Evolutionary conservation across 2,329 filamentous ascomycete genomes (phyloP).

Genomic region (Kalmusia sp.): DNA sequence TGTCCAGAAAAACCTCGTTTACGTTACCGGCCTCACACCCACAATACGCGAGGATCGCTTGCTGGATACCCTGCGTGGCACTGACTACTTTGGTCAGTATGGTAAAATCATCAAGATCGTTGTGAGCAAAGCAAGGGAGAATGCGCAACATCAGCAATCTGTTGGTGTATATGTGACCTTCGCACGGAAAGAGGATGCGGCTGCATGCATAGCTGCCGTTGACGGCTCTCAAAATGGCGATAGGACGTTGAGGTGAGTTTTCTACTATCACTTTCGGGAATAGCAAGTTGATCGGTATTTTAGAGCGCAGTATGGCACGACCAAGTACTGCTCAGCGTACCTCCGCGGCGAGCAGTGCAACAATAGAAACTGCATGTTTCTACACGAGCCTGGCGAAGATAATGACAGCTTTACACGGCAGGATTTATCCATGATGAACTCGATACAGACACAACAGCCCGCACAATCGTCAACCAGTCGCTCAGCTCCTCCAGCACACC

Average conservation of each 20-base stretch:
- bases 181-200: slow-evolving; percentile 87
- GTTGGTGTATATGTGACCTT: slow-evolving; percentile 99
- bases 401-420: slow-evolving; percentile 96
- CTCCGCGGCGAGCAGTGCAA: slow-evolving; percentile 92
- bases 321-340: slow-evolving; percentile 98
- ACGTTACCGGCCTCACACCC: slow-evolving; percentile 93
- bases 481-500: slow-evolving; percentile 59
- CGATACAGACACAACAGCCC: slow-evolving; percentile 78
- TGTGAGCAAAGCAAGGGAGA: slow-evolving; percentile 92
- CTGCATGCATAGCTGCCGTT: slow-evolving; percentile 87
- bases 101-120: slow-evolving; percentile 99
- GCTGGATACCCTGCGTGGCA: slow-evolving; percentile 85
- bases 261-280: not conserved
- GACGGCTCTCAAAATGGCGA: slow-evolving; percentile 94
- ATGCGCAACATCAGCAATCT: slow-evolving; percentile 73
- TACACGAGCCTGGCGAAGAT: slow-evolving; percentile 98
- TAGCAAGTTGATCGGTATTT: slow-evolving; percentile 24
- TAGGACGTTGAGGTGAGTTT: slow-evolving; percentile 73
- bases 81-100: slow-evolving; percentile 97
- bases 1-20: slow-evolving; percentile 98
- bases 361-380: slow-evolving; percentile 96
- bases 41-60: slow-evolving; percentile 92
- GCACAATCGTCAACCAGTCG: slow-evolving; percentile 63
- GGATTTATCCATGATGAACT: slow-evolving; percentile 93
- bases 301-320: slow-evolving; percentile 82